Evolutionary conservation across 1,284 basidiomycete species (phyloP), one percentile per base, ranked within the genome.

Genomic region (Sanguinoderma infundibulare): DNA sequence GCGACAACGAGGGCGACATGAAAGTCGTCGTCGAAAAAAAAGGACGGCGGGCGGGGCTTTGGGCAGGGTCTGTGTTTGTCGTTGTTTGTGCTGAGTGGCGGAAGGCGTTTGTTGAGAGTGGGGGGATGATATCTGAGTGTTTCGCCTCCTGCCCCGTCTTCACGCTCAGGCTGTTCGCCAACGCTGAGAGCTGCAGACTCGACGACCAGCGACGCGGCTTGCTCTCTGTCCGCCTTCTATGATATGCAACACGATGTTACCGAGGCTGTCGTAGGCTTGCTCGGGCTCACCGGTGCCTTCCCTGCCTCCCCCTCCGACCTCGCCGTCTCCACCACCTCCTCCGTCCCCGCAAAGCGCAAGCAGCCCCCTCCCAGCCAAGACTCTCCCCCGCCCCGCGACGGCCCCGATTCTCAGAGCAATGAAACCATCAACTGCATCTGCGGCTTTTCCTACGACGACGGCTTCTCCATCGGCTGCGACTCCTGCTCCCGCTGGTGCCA

Each of bases 391-490:
- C 24, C 36, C 5, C 53, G 3, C 10, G 20, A 42, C 30, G 54
- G 30, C 42, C 32, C 34, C 65, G 24, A 35, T 40, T 10, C 57
- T 54, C 38, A 55, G 34, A 63, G 63, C 70, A 72, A 74, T 3
- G 81, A 81, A 64, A 69, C 79, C 52, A 88, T 90, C 59, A 77
- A 79, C 50, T 95, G 94, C 72, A 91, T 94, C 55, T 95, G 93
- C 70, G 87, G 85, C 5, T 81, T 80, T 64, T 79, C 85, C 46
- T 84, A 89, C 69, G 96, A 96, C 77, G 95, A 96, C 73, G 95
- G 95, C 17, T 96, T 95, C 77, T 93, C 91, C 17, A 95, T 98
- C 61, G 94, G 93, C 28, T 98, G 96, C 76, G 96, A 98, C 74
- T 78, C 83, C 55, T 98, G 96, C 74, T 85, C 85, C 26, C 85